Base-by-base conservation (phyloP, 495 filamentous ascomycete species). In the Paragyromitra xinjiangensis region DNA sequence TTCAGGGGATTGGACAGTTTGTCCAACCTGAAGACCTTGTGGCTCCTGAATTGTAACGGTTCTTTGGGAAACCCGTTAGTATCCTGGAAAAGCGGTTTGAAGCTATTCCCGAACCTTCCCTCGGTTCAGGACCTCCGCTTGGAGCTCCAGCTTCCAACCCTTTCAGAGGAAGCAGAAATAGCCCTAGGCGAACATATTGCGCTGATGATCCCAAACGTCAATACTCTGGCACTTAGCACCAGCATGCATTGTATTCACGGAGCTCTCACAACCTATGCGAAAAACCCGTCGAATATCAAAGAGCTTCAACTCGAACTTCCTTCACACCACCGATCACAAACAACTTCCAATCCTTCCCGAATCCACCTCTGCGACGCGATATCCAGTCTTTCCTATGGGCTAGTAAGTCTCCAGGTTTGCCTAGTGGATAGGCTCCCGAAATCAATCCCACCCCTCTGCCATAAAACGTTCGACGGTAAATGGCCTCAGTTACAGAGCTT, bases 141-240 rank as follows among this genome's bases (percentile, higher is more conserved):
- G 24, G 44, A 50, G 11, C 63, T 65, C 26, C 1, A 65, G 63
- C 44, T 34, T 34, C 63, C 63, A 14, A 37, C 44, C 19, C 22
- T 64, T 45, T 44, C 40, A 6, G 42, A 34, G 22, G 63, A 48
- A 5, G 24, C 42, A 16, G 63, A 65, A 65, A 26, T 2, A 45
- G 40, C 40, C 7, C 62, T 64, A 24, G 62, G 63, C 44, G 63
- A 50, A 44, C 63, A 65, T n/a, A 65, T 50, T 19, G 63, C 63
- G 34, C 22, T 65, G 12, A 42, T 19, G 44, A 26, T 65, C 6
- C 42, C 63, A 12, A 64, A 64, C 19, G 62, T 64, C 62, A 37
- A 45, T 14, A 66, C 44, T 51, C 63, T 66, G 7, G 26, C 44
- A 34, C 40, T 64, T 26, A 40, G 45, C 8, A 64, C 62, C 39